phyloP scores from a whole-genome alignment of 139 green algal genomes.

The Tetradesmus obliquus region DNA sequence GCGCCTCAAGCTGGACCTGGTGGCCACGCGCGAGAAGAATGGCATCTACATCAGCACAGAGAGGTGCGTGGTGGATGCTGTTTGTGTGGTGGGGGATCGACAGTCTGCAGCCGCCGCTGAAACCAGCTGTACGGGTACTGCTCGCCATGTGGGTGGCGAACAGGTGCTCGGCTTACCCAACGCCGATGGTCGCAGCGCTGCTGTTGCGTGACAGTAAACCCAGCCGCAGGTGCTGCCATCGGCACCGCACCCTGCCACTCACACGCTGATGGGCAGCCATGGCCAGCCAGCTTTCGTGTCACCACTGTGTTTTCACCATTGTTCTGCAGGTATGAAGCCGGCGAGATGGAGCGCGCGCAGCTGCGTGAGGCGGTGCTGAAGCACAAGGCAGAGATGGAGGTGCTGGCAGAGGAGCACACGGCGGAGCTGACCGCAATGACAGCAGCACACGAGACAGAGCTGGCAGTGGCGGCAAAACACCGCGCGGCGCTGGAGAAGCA shows the following conservation, averaged over 20 bases:
- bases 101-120: not conserved
- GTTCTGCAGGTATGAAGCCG: slow-evolving; percentile 57
- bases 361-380: slow-evolving; percentile 60
- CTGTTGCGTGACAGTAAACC: not conserved
- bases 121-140: not conserved
- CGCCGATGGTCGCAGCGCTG: not conserved
- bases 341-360: slow-evolving; percentile 80
- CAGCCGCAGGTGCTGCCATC: not conserved
- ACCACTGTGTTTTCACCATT: not conserved
- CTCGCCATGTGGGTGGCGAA: not conserved
- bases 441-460: slow-evolving; percentile 39
- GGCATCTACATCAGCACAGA: slow-evolving; percentile 87
- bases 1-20: slow-evolving; percentile 87
- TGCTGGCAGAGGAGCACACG: slow-evolving; percentile 47
- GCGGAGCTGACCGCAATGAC: slow-evolving; percentile 46
- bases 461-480: slow-evolving; percentile 43
- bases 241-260: not conserved
- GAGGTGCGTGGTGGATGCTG: slow-evolving; percentile 42
- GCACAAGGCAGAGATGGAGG: slow-evolving; percentile 53
- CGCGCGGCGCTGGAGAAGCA: slow-evolving; percentile 50
- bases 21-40: slow-evolving; percentile 92
- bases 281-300: no score
- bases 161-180: no score
- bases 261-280: not conserved
- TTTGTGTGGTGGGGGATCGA: not conserved